Percentiles rank a stretch among this genome's conserved stretches.
Conservation (phyloP, 1,284 basidiomycete genomes). For the Lentinus polychrous region DNA sequence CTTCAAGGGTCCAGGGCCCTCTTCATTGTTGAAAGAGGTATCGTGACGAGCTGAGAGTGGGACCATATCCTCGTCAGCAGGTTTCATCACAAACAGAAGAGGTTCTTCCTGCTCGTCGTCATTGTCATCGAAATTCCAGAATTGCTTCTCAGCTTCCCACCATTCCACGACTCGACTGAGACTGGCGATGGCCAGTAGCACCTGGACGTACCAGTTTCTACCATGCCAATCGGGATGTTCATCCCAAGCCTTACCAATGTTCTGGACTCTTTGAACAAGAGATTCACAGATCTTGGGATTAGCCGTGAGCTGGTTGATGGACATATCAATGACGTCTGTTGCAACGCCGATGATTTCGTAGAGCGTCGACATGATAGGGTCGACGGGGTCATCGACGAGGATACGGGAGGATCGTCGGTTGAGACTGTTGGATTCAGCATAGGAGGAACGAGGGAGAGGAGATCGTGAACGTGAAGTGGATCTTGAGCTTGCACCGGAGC, state of each 20-base stretch:
- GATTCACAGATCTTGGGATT: conserved; percentile 82
- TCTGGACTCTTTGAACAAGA: conserved; percentile 86
- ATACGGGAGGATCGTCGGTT: conserved; percentile 70
- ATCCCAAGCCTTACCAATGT: conserved; percentile 92
- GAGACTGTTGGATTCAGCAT: conserved; percentile 45
- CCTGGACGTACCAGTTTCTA: conserved; percentile 96
- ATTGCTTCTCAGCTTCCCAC: conserved; percentile 99
- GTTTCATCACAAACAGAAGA: conserved; percentile 84
- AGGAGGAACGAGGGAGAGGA: conserved; percentile 75
- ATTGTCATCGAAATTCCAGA: conserved; percentile 98
- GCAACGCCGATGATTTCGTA: conserved; percentile 93
- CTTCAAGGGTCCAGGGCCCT: conserved; percentile 27
- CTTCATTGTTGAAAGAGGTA: conserved; percentile 3
- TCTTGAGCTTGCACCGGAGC: conserved; percentile 82
- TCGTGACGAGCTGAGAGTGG: conserved; percentile 32
- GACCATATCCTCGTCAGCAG: conserved; percentile 49
- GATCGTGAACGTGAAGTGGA: conserved; percentile 95
- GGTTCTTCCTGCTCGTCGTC: conserved; percentile 87
- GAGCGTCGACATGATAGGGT: conserved; percentile 86
- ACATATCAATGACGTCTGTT: conserved; percentile 92
- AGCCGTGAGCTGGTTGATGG: conserved; percentile 78
- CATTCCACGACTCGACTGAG: conserved; percentile 96
- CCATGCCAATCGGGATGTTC: conserved; percentile 98
- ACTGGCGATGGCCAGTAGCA: conserved; percentile 93
- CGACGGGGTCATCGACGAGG: conserved; percentile 71